Percentiles rank a stretch among this genome's conserved stretches.
Conservation (phyloP, 2,329 filamentous ascomycete species). For the Penicillium sp. region DNA sequence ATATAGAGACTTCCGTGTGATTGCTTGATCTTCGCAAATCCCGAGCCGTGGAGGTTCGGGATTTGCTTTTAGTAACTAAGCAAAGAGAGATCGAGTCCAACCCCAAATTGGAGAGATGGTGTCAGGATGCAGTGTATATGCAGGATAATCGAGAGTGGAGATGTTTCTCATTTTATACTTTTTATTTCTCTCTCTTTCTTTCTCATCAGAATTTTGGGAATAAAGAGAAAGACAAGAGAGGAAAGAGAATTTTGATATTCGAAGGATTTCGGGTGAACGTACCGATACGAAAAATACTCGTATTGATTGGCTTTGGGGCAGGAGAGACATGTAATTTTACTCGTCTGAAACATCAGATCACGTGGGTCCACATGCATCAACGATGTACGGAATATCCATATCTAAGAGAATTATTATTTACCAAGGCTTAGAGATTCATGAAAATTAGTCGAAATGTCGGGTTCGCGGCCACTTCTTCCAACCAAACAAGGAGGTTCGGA, state of each 20-base stretch:
- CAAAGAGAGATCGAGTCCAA: background rate
- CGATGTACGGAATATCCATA: background rate
- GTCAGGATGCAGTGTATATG: slow-evolving; percentile 1
- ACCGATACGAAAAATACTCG: background rate
- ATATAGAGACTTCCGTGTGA: slow-evolving; percentile 29
- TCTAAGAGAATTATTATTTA: background rate
- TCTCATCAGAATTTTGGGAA: background rate
- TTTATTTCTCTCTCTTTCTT: background rate
- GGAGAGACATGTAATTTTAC: background rate
- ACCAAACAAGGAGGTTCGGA: background rate
- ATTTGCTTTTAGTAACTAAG: slow-evolving; percentile 26
- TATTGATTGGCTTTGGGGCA: too few relatives aligned
- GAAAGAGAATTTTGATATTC: background rate
- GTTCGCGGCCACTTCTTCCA: background rate
- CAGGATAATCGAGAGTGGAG: background rate
- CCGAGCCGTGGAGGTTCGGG: slow-evolving; percentile 31
- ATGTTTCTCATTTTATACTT: background rate
- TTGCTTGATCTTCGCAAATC: slow-evolving; percentile 35
- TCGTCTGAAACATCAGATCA: background rate
- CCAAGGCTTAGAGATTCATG: background rate
- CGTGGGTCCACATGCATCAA: background rate
- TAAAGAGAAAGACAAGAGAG: background rate
- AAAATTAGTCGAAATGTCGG: background rate
- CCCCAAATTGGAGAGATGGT: slow-evolving; percentile 12
- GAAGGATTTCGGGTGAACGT: background rate